Evolutionary conservation across 208 protist species (phyloP).

Genomic region (Naegleria lovaniensis): DNA sequence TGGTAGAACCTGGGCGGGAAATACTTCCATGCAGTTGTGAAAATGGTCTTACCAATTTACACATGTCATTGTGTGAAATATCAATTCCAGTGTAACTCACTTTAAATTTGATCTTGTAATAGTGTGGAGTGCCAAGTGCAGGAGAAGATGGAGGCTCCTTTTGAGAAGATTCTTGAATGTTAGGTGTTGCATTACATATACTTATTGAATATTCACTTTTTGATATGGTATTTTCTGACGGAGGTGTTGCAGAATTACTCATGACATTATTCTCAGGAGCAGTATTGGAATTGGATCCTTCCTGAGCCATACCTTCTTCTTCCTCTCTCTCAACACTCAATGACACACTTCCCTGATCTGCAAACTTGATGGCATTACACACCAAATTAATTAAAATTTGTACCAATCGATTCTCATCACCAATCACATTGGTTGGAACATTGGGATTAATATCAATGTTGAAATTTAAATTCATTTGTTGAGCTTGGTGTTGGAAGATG

Average conservation of each 20-base stretch:
- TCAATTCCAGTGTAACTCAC: constrained; percentile 41
- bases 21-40: constrained; percentile 33
- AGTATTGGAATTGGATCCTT: no score
- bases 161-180: no score
- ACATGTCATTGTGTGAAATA: constrained; percentile 1
- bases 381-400: constrained; percentile 40
- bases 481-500: constrained; percentile 3
- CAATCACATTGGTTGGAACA: constrained; percentile 24
- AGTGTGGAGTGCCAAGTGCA: no score
- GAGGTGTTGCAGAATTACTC: no score
- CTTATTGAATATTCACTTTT: no score
- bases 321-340: constrained; percentile 4
- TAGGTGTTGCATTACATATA: no score
- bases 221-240: no score
- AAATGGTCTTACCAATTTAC: constrained; percentile 37
- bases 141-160: no score
- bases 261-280: no score
- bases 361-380: constrained; percentile 41
- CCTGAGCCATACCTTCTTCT: no score
- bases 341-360: constrained; percentile 28
- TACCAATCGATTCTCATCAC: constrained; percentile 29
- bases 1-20: no score
- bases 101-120: not conserved
- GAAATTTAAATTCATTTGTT: constrained; percentile 19
- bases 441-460: constrained; percentile 9